Evolutionary conservation across 2,329 filamentous ascomycete species (phyloP).

Genomic region (Aspergillus brunneoviolaceus): DNA sequence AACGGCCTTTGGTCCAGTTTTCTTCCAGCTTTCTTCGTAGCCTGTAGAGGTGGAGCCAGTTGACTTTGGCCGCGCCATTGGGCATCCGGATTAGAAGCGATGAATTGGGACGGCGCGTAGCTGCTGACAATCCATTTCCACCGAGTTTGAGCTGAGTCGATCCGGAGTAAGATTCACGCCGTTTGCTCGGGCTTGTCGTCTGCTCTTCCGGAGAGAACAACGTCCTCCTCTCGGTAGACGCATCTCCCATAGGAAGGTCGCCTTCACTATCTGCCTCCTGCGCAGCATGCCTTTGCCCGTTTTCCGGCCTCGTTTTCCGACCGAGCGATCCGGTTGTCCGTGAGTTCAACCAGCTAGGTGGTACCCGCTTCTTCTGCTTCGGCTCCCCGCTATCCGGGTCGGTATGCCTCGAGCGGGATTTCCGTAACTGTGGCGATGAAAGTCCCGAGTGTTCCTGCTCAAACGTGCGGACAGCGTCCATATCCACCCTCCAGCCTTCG

Average conservation of each 20-base stretch:
- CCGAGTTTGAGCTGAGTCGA: constrained; percentile 11
- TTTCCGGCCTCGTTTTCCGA: constrained; percentile 3
- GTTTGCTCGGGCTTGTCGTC: constrained; percentile 19
- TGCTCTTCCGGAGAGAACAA: constrained; percentile 18
- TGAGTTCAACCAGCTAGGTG: constrained; percentile 46
- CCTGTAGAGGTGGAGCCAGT: constrained; percentile 92
- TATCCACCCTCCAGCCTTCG: constrained; percentile 81
- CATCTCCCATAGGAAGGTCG: constrained; percentile 47
- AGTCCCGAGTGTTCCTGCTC: constrained; percentile 55
- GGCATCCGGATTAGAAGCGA: constrained; percentile 33
- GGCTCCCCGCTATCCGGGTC: constrained; percentile 52
- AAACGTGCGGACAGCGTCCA: constrained; percentile 63
- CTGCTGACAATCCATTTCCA: constrained; percentile 19
- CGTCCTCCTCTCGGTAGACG: constrained; percentile 24
- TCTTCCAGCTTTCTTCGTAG: constrained; percentile 80
- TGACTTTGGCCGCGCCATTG: constrained; percentile 58
- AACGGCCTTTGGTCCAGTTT: constrained; percentile 86
- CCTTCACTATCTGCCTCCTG: constrained; percentile 36
- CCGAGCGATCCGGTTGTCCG: constrained; percentile 28
- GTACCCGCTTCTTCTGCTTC: constrained; percentile 54
- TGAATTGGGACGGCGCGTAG: constrained; percentile 25
- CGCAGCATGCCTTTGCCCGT: constrained; percentile 2
- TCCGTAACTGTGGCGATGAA: constrained; percentile 41
- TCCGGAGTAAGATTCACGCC: constrained; percentile 8
- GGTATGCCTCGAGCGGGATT: constrained; percentile 48